Evolutionary conservation across 108 stramenopile genomes (phyloP), one percentile per base, ranked within the genome.

Genomic region (Tribonema minus): DNA sequence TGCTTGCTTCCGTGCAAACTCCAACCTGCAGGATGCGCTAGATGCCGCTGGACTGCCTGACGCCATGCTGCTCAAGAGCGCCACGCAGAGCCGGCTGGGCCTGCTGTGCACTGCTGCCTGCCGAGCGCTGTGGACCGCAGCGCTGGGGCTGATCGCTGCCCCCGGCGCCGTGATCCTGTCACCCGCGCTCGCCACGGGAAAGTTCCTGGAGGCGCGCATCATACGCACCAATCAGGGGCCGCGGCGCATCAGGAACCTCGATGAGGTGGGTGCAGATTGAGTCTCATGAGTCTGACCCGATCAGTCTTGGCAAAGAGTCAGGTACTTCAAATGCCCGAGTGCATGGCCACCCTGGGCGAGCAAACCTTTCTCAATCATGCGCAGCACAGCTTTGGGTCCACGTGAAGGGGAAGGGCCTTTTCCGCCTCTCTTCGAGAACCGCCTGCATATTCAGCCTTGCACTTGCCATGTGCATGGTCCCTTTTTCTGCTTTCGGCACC

Each of bases 111-210:
- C 37, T 20, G 58, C 34, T 0, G 59, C 60, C 0, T 27, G 27
- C 3, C 32, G 70, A 3, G 30, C 70, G 23, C 54, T 71, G 58
- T 71, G 70, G 70, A 38, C 70, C 6, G 5, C 37, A 30, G 59
- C 36, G 3, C 70, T 71, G 31, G 35, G 37, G 60, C 26, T 71
- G 28, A 30, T 71, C 7, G 70, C 70, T 23, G 40, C 70, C 0
- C 70, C 70, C 7, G 70, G 70, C 2, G 29, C 40, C 4, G 58
- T 30, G 34, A 29, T 71, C 2, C 70, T 71, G 28, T 60, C 59
- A 3, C 70, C 70, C 26, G 9, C 29, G 36, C 25, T 68, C 28
- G 30, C n/a, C 30, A 29, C 30, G 31, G 68, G 68, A 29, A 68
- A 68, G 38, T 29, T 29, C 1, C 36, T 68, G 27, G 68, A 68